Evolutionary conservation across 768 basidiomycete species (phyloP).

Genomic region (Lactarius quietus): DNA sequence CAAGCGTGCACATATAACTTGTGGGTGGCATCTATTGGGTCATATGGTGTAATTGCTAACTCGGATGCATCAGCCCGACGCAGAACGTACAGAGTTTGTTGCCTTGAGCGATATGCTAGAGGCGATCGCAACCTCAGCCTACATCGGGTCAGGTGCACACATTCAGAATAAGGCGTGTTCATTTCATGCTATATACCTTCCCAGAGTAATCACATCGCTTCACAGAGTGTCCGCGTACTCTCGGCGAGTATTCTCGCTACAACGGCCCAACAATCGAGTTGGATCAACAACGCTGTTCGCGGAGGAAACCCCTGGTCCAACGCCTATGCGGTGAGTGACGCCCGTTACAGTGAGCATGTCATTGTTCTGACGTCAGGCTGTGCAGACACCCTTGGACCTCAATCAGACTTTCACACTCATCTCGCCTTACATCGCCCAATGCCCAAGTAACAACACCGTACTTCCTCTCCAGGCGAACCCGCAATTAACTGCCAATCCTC

Average conservation of each 20-base stretch:
- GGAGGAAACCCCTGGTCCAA: conserved; percentile 45
- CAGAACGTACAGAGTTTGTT: conserved; percentile 44
- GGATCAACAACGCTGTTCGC: conserved; percentile 43
- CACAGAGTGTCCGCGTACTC: not conserved
- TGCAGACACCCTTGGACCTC: conserved; percentile 26
- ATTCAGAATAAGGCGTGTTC: conserved; percentile 34
- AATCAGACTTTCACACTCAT: conserved; percentile 48
- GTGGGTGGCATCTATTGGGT: conserved; percentile 33
- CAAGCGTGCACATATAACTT: conserved; percentile 60
- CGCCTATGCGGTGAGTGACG: conserved; percentile 39
- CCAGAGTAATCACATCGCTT: too few relatives aligned
- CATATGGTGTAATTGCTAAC: not conserved
- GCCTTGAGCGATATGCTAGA: conserved; percentile 47
- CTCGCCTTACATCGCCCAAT: conserved; percentile 43
- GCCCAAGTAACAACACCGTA: conserved; percentile 46
- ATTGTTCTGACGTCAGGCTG: not conserved
- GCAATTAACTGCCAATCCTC: conserved; percentile 34
- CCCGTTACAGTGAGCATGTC: not conserved
- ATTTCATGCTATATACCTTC: not conserved
- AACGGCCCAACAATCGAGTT: conserved; percentile 51
- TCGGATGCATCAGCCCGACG: conserved; percentile 36
- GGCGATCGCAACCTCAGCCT: conserved; percentile 53
- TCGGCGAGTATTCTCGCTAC: conserved; percentile 45
- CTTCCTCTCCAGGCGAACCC: conserved; percentile 51
- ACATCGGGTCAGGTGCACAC: conserved; percentile 50